Evolutionary conservation across 208 protist species (phyloP).

Genomic region (Crithidia expoeki): DNA sequence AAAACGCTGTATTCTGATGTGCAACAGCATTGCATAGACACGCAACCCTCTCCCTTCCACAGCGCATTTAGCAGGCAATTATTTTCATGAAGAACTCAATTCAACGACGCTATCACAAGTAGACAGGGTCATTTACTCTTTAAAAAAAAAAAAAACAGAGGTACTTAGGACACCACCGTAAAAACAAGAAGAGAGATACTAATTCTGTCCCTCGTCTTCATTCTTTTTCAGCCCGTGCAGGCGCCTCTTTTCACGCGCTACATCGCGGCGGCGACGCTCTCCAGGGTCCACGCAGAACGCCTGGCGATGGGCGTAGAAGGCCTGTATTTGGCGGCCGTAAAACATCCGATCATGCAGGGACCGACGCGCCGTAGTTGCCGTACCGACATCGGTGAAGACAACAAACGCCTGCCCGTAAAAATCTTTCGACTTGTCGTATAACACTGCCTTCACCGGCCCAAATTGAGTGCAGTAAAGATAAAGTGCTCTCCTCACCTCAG

Average conservation of each 20-base stretch:
- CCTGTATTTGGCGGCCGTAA: slow-evolving; percentile 77
- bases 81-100: too few relatives aligned
- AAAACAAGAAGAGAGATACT: too few relatives aligned
- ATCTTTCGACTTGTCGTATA: slow-evolving; percentile 55
- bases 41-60: too few relatives aligned
- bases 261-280: slow-evolving; percentile 68
- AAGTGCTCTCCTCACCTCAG: slow-evolving; percentile 72
- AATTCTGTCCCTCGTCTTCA: too few relatives aligned
- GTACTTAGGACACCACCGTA: too few relatives aligned
- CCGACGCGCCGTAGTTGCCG: slow-evolving; percentile 69
- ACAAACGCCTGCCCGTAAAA: slow-evolving; percentile 90
- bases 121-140: too few relatives aligned
- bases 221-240: slow-evolving; percentile 28
- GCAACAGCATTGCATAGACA: too few relatives aligned
- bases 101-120: too few relatives aligned
- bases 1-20: too few relatives aligned
- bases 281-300: slow-evolving; percentile 75
- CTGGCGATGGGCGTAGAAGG: slow-evolving; percentile 74
- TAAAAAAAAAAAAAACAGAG: not conserved
- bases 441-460: slow-evolving; percentile 75
- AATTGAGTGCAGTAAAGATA: slow-evolving; percentile 90
- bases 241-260: slow-evolving; percentile 34
- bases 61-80: too few relatives aligned
- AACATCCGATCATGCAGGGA: slow-evolving; percentile 72
- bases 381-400: slow-evolving; percentile 85